Conservation (phyloP, 441 rosid species). For the Euphorbia schlechtendalii region DNA sequence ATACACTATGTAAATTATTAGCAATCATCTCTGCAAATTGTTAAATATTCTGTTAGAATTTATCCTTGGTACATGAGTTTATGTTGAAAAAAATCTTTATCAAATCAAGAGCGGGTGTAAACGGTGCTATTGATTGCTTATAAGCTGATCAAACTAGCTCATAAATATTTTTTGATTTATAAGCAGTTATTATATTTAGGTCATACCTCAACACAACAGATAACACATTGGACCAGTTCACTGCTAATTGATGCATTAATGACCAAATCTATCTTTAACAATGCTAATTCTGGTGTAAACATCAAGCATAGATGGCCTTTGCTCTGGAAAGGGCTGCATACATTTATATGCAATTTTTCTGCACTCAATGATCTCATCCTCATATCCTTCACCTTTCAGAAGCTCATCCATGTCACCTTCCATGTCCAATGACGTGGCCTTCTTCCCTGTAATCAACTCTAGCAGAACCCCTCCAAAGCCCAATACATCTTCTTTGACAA, state of each 20-base stretch:
- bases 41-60: no score
- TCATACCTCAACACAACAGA: no score
- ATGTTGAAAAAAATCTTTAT: no score
- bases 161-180: no score
- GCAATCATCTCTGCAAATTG: no score
- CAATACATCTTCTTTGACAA: slow-evolving; percentile 1
- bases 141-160: no score
- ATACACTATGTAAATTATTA: no score
- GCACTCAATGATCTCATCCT: not conserved
- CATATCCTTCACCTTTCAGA: slow-evolving; percentile 9
- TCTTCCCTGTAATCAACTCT: slow-evolving; percentile 8
- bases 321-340: not conserved
- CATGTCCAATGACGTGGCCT: not conserved
- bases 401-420: not conserved
- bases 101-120: no score
- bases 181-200: no score
- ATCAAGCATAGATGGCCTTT: slow-evolving; percentile 7
- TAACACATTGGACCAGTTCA: no score
- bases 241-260: not conserved
- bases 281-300: not conserved
- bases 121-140: no score
- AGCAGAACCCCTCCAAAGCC: not conserved
- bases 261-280: not conserved
- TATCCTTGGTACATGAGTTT: no score
- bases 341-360: slow-evolving; percentile 3